Evolutionary conservation across 2,329 filamentous ascomycete genomes (phyloP).

Genomic region (Chrysoporthe puriensis): DNA sequence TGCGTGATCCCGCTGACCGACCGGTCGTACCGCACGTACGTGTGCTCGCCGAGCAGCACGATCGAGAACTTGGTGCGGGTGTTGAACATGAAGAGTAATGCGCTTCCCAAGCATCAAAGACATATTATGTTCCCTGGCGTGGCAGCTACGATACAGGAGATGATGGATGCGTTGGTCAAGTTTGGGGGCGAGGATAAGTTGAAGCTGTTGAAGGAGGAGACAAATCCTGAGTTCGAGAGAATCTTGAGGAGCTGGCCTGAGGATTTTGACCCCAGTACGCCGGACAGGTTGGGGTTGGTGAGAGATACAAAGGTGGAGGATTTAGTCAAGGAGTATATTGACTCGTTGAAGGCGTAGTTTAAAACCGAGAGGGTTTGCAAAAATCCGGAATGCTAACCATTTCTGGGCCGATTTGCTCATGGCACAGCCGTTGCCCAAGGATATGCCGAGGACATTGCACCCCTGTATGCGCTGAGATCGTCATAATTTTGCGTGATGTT

Average conservation of each 20-base stretch:
- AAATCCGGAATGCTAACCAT: not conserved
- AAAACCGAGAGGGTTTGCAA: no score
- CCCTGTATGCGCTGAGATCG: constrained; percentile 47
- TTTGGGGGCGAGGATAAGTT: constrained; percentile 60
- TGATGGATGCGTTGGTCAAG: constrained; percentile 60
- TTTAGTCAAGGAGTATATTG: constrained; percentile 60
- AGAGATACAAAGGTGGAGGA: constrained; percentile 57
- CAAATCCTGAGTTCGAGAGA: constrained; percentile 55
- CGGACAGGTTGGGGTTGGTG: constrained; percentile 54
- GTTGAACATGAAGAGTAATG: constrained; percentile 42
- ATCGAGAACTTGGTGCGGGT: constrained; percentile 57
- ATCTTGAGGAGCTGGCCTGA: constrained; percentile 65
- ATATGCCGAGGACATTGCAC: constrained; percentile 48
- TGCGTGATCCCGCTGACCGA: constrained; percentile 57
- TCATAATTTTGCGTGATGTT: constrained; percentile 50
- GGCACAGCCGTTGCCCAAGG: constrained; percentile 49
- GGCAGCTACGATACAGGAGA: constrained; percentile 60
- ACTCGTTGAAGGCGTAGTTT: constrained; percentile 30
- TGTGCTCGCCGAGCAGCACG: constrained; percentile 57
- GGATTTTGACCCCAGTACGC: constrained; percentile 56
- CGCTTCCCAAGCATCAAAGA: constrained; percentile 50
- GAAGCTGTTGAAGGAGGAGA: constrained; percentile 56
- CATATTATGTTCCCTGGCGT: constrained; percentile 63
- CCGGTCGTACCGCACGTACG: constrained; percentile 54
- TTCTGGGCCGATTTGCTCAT: not conserved